Base-by-base conservation (phyloP, 2,329 filamentous ascomycete species). In the Pyricularia pennisetigena region DNA sequence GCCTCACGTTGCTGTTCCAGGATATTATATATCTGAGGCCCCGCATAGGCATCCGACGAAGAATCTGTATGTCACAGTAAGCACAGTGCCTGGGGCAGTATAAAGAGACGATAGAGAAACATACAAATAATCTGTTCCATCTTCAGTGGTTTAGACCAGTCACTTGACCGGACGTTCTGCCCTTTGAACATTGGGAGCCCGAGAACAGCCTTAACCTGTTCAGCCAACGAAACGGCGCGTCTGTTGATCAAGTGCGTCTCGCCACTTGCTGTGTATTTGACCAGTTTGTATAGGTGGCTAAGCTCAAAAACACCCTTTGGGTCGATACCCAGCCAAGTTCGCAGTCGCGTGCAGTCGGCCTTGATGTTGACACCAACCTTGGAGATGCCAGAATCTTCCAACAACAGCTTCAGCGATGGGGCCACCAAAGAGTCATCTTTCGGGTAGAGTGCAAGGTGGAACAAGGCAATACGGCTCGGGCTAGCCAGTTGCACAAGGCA, bases 401-500 rank as follows among this genome's bases (percentile, higher is more conserved):
- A 86, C 63, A 97, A 85, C 68, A 82, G 80, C 70, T 84, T 87
- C 65, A 97, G 83, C 0, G 88, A 85, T 0, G 91, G 90, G 1
- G 89, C 83, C n/a, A 94, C 83, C 20, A 94, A 83, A 24, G 94
- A 80, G 26, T 89, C 84, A 7, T 79, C 78, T 35, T 77, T 79
- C 2, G 81, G 77, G 72, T 87, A 92, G 2, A 88, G 72, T 2
- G 92, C 90, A 67, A 97, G 78, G 72, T 97, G 94, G 72, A 97
- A 94, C 0, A 97, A 83, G 0, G 84, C 92, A 65, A 97, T 89
- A 16, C 88, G 89, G 70, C 89, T 86, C 62, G 91, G 86, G 69
- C 88, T 91, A 0, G 94, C 92, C 26, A 97, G 77, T 77, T 97
- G 94, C 62, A 97, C 89, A 54, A 97, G 78, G 0, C 91, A 94